These are phyloP conservation scores for Ogataea haglerorum DNA, from an alignment of 805 yeast species.

Conservation along the genomic window DNA sequence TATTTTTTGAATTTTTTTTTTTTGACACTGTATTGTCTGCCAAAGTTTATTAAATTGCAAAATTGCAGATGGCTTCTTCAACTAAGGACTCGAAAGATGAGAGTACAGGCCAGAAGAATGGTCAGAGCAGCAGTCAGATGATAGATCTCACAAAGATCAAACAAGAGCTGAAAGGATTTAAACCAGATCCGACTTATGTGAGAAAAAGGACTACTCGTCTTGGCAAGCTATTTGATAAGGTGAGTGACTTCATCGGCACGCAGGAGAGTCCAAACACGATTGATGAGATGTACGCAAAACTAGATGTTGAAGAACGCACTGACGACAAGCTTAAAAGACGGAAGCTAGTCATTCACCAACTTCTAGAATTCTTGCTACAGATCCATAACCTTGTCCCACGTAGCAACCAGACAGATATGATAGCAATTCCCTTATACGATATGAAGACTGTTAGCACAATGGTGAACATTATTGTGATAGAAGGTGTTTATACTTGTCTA, in stretches of 20 bases:
- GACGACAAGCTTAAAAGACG: slow-evolving; percentile 14
- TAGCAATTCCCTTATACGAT: slow-evolving; percentile 80
- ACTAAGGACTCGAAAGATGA: neutral
- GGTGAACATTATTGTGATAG: slow-evolving; percentile 59
- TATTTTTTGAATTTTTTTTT: slow-evolving; percentile 7
- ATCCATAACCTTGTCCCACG: slow-evolving; percentile 39
- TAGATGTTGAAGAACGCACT: neutral
- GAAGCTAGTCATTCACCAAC: slow-evolving; percentile 30
- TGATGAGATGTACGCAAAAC: slow-evolving; percentile 9
- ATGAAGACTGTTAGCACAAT: slow-evolving; percentile 69
- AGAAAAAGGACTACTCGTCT: slow-evolving; percentile 30
- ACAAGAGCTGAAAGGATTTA: slow-evolving; percentile 22
- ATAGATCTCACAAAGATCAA: slow-evolving; percentile 18
- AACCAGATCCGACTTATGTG: slow-evolving; percentile 23
- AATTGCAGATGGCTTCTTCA: slow-evolving; percentile 1
- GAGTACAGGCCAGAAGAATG: neutral
- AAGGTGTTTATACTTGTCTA: slow-evolving; percentile 67
- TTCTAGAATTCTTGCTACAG: slow-evolving; percentile 36
- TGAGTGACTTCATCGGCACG: slow-evolving; percentile 18
- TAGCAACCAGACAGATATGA: slow-evolving; percentile 34
- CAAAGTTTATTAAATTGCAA: slow-evolving; percentile 5
- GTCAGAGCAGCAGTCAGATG: neutral
- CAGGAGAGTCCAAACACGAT: slow-evolving; percentile 6
- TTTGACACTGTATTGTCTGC: slow-evolving; percentile 4
- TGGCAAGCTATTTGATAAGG: slow-evolving; percentile 31